A percentile compares a stretch with the other conserved stretches of the same genome.
phyloP scores from a whole-genome alignment of 2,329 filamentous ascomycete species.

The Colletotrichum tanaceti region DNA sequence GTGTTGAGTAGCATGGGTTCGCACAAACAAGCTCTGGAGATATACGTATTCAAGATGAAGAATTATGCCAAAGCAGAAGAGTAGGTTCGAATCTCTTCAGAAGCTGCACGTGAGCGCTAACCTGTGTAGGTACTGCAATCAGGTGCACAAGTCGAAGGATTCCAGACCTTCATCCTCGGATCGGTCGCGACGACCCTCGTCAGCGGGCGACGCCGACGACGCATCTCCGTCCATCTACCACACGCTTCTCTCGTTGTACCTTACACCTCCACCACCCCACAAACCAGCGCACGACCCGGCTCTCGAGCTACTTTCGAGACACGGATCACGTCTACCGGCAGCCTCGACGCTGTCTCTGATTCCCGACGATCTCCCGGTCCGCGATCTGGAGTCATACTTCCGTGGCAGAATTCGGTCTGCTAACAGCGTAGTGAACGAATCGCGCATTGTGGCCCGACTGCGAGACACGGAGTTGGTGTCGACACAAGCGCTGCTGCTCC shows the following conservation, averaged over 20 bases:
- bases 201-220: constrained; percentile 57
- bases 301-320: constrained; percentile 86
- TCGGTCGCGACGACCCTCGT: constrained; percentile 48
- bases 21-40: constrained; percentile 94
- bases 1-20: constrained; percentile 95
- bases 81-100: constrained; percentile 61
- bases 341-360: constrained; percentile 88
- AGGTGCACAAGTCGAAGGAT: constrained; percentile 75
- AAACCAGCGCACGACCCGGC: constrained; percentile 81
- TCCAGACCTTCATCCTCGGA: constrained; percentile 51
- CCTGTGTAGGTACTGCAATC: constrained; percentile 82
- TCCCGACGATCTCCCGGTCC: constrained; percentile 80
- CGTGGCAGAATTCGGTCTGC: constrained; percentile 87
- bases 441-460: constrained; percentile 80
- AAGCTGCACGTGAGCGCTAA: constrained; percentile 38
- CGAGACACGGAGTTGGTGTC: constrained; percentile 83
- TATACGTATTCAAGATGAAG: constrained; percentile 94
- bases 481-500: constrained; percentile 76
- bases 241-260: constrained; percentile 87
- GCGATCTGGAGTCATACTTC: constrained; percentile 90
- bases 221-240: constrained; percentile 86
- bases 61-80: constrained; percentile 93
- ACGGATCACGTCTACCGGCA: constrained; percentile 91
- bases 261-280: constrained; percentile 81
- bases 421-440: constrained; percentile 83